Evolutionary conservation across 2,329 filamentous ascomycete genomes (phyloP), one percentile per base, ranked within the genome.

Genomic region (Hymenoscyphus scutula): DNA sequence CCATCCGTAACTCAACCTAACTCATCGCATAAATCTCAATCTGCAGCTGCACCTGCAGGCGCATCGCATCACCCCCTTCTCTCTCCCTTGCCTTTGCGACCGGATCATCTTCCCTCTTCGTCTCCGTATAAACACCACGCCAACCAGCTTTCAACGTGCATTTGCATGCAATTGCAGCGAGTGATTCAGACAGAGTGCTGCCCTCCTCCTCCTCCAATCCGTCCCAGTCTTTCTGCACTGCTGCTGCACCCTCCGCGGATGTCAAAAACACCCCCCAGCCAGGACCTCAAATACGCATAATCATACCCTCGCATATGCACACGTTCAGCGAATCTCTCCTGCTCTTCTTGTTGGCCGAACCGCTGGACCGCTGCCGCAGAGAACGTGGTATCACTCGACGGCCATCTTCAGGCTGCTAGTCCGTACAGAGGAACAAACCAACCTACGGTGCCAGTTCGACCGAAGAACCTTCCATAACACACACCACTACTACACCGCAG

Each of bases 251-350:
- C 32, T 34, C 32, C 32, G 32, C 32, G 32, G 32, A 34, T 34
- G 32, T 10, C 7, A 34, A 34, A 5, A 34, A 34, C 8, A 5
- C 5, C 38, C 38, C n/a, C 38, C 15, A 19, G 38, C n/a, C n/a
- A 48, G n/a, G 41, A 8, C n/a, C 15, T 48, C n/a, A 48, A 23
- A 19, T 23, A 41, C n/a, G 41, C n/a, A 48, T 48, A 19, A 48
- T 48, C n/a, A n/a, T n/a, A 48, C n/a, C n/a, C 51, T 53, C 32
- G 56, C 60, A 62, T 59, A 58, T 62, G 56, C 56, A 59, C 61
- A 62, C 56, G 32, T 59, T 58, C 41, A 32, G 17, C 55, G 17
- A 8, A 15, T 30, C 29, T n/a, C 29, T 45, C 13, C 17, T 48
- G 3, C 6, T 48, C n/a, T 45, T 60, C 58, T 30, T n/a, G 48